Percentiles rank a stretch among this genome's conserved stretches.
Evolutionary conservation across 306 rosid species (phyloP).

Genomic region (Sindora glabra): DNA sequence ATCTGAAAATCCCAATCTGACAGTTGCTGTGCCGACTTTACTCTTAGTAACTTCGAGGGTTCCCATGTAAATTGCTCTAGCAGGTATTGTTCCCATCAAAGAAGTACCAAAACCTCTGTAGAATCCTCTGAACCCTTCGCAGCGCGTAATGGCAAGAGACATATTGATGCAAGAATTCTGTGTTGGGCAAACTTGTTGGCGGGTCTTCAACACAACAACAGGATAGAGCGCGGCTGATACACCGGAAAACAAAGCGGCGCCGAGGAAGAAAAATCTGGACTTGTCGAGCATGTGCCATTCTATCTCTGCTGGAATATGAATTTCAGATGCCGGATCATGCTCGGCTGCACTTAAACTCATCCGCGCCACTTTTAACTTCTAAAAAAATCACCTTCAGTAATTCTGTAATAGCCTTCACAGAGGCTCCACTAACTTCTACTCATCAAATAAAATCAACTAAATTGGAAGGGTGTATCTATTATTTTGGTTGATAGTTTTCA

Average conservation of each 20-base stretch:
- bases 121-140: conserved; percentile 79
- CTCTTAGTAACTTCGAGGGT: conserved; percentile 82
- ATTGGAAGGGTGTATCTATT: not conserved
- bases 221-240: conserved; percentile 80
- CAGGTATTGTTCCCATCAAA: conserved; percentile 84
- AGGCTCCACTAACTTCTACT: not conserved
- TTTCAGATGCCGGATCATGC: conserved; percentile 69
- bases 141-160: conserved; percentile 57
- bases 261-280: conserved; percentile 82
- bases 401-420: not conserved
- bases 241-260: conserved; percentile 92
- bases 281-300: conserved; percentile 98
- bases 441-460: not conserved
- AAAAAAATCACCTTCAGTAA: not conserved
- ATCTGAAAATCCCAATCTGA: conserved; percentile 65
- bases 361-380: conserved; percentile 49
- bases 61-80: conserved; percentile 88
- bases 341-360: conserved; percentile 70
- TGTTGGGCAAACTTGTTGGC: conserved; percentile 69
- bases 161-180: conserved; percentile 54
- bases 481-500: not conserved
- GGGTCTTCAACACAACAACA: conserved; percentile 71
- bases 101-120: conserved; percentile 95
- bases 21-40: conserved; percentile 57
- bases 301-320: conserved; percentile 74